These are phyloP conservation scores for Ophiostoma angusticollis DNA, from an alignment of 2,329 filamentous ascomycete genomes.

Conservation along the genomic window DNA sequence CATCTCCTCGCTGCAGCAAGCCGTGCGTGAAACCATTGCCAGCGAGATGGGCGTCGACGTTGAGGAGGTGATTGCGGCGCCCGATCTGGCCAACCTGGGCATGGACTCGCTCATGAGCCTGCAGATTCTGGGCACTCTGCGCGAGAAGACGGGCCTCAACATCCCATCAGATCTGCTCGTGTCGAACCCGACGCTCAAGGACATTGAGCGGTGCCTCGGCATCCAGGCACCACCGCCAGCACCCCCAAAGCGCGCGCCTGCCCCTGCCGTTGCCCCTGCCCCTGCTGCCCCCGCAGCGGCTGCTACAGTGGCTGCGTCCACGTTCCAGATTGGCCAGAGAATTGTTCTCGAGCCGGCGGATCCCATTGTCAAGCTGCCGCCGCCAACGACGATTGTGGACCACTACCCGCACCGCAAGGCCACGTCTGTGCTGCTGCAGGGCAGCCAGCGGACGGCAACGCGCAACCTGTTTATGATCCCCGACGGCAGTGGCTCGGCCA, in stretches of 20 bases:
- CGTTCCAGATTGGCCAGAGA: constrained; percentile 17
- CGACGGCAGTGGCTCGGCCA: constrained; percentile 46
- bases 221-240: constrained; percentile 26
- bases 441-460: constrained; percentile 34
- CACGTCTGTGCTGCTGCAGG: constrained; percentile 34
- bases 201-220: constrained; percentile 52
- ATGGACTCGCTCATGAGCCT: constrained; percentile 48
- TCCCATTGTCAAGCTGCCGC: constrained; percentile 32
- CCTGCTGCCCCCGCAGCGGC: constrained; percentile 15
- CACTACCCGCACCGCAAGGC: constrained; percentile 38
- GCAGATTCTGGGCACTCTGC: constrained; percentile 40
- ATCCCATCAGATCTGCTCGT: constrained; percentile 49
- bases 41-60: constrained; percentile 59
- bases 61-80: constrained; percentile 44
- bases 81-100: constrained; percentile 41
- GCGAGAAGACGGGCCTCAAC: constrained; percentile 39
- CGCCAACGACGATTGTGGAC: constrained; percentile 26
- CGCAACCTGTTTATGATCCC: constrained; percentile 41
- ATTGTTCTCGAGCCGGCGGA: constrained; percentile 18
- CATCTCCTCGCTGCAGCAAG: constrained; percentile 28
- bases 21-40: constrained; percentile 55
- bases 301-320: constrained; percentile 8
- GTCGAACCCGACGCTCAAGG: constrained; percentile 48
- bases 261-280: constrained; percentile 17
- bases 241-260: constrained; percentile 8